Base-by-base conservation (phyloP, 1,284 basidiomycete species). In the Apiotrichum porosum region DNA sequence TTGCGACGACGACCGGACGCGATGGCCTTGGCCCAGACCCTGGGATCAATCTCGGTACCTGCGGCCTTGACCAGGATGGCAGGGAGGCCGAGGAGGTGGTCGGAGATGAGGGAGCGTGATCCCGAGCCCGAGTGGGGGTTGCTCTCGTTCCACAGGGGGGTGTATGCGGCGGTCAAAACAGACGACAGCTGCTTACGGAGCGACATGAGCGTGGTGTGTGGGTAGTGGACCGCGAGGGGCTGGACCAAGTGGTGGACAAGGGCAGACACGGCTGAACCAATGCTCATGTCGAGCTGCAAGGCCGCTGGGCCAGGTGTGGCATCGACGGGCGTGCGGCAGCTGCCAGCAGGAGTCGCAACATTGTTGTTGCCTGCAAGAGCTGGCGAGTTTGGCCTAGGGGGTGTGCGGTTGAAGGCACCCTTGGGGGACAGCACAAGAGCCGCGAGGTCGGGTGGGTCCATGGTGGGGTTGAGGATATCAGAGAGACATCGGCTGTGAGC, bases 51-150 rank as follows among this genome's bases (percentile, higher is more conserved):
- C 1, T 56, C 66, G 14, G 46, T 43, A 15, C 52, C 45, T 3
- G 68, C 69, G 4, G 63, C 66, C 14, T 45, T 44, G 15, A 44
- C 49, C 30, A 74, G 49, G 2, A 58, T 41, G 14, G 38, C 44
- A 0, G 72, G 72, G 9, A 72, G 55, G 15, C 69, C 68, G 18
- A 52, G 44, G 9, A 57, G 39, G 22, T 42, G 51, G 24, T 52
- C 52, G 24, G 63, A 61, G 42, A 74, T 74, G 35, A 74, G 57
- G 1, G 69, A 71, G 15, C 72, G 53, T 33, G 43, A 48, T 14
- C 70, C 72, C 9, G 64, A 65, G 3, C 69, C 72, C 3, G 47
- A 30, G 14, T 62, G 57, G 9, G 69, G 69, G 31, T 58, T 59
- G 14, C 47, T 37, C 19, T 61, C 57, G 28, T 68, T 64, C 72